Evolutionary conservation across 2,329 filamentous ascomycete genomes (phyloP), one percentile per base, ranked within the genome.

Genomic region (Rutstroemia sp.): DNA sequence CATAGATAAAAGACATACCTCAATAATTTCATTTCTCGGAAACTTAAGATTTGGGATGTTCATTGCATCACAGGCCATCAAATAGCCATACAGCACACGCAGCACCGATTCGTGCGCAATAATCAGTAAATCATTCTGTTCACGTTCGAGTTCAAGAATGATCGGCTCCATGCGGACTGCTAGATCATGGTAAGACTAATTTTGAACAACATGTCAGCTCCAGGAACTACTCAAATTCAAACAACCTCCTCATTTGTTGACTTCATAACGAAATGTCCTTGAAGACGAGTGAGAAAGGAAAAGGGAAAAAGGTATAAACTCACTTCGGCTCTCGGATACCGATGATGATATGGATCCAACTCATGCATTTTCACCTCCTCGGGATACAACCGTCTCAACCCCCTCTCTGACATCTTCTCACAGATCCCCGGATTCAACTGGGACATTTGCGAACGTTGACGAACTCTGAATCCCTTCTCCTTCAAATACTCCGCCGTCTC

Each of bases 21-120:
- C 94, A 64, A 99, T 96, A 68, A 99, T 97, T 70, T 99, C 91
- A 69, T 99, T 87, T 45, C 94, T 88, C 4, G 94, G 94, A 67
- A 99, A 99, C 63, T 90, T 88, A 60, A 99, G 82, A 64, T 86
- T 87, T 4, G 94, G 94, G 60, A 99, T 99, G 68, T 95, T 91
- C 71, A 87, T 88, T 8, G 95, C 92, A 69, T 92, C 94, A 74
- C 94, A 97, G 65, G 95, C 94, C 94, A 99, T 99, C 41, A 99
- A 78, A 72, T 99, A 99, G 23, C 92, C 92, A 69, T 99, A 99
- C 3, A 99, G 80, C 23, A 99, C 94, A 45, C 94, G 88, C 48
- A 99, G 80, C n/a, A 99, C 94, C 51, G 90, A 95, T 72, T 99
- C 94, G 71, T 99, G 94, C 0, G 94, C 94, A 64, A 99, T 96